Conservation (phyloP, 306 rosid genomes). For the Dalbergia oliveri region DNA sequence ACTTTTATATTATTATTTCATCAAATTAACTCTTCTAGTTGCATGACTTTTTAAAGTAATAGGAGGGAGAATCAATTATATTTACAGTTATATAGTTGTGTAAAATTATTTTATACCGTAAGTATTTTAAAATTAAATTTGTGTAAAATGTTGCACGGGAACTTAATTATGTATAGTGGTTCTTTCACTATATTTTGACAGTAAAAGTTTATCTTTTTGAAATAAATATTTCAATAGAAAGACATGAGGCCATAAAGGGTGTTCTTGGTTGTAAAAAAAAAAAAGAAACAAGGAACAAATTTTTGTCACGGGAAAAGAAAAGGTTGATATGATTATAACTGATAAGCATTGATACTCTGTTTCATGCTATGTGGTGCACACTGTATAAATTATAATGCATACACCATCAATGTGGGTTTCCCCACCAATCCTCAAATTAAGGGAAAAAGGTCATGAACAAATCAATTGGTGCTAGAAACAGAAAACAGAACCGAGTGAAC, state of each 20-base stretch:
- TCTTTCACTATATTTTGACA: conserved; percentile 16
- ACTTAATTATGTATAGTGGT: neutral
- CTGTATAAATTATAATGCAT: conserved; percentile 39
- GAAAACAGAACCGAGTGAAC: conserved; percentile 44
- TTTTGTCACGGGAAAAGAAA: neutral
- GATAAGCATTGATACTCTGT: conserved; percentile 26
- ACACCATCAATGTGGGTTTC: conserved; percentile 48
- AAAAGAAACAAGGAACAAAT: neutral
- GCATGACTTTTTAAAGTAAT: too few species aligned
- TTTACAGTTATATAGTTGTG: too few species aligned
- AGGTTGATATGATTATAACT: conserved; percentile 23
- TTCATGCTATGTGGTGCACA: conserved; percentile 47
- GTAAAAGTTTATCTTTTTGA: neutral
- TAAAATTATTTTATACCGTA: too few species aligned
- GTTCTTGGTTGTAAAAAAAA: neutral
- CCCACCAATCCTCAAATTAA: conserved; percentile 59
- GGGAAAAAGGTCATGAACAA: conserved; percentile 50
- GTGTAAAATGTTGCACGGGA: conserved; percentile 38
- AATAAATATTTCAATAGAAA: conserved; percentile 12
- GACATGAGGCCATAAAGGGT: neutral
- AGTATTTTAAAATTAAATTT: too few species aligned
- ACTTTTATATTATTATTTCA: too few species aligned
- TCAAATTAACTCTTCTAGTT: too few species aligned
- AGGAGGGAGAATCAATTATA: too few species aligned
- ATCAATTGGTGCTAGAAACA: conserved; percentile 42